Conservation (phyloP, 805 yeast species). For the Saccharomycopsis capsularis region DNA sequence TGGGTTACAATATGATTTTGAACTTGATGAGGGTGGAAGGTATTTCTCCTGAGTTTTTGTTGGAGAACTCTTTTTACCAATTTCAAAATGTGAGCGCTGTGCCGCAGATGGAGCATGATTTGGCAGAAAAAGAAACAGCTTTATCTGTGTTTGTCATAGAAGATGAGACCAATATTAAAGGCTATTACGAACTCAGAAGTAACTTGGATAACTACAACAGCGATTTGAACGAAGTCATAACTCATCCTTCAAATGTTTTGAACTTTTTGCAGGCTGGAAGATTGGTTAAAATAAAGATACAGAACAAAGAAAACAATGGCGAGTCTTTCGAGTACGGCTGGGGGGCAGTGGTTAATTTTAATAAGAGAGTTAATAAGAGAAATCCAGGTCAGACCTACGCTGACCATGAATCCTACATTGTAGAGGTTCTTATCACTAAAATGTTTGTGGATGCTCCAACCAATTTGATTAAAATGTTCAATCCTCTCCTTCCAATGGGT, state of each 20-base stretch:
- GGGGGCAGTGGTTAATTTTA: constrained; percentile 80
- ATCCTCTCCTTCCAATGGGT: constrained; percentile 78
- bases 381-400: constrained; percentile 50
- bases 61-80: constrained; percentile 89
- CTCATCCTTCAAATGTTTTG: constrained; percentile 84
- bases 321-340: constrained; percentile 76
- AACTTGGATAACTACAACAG: constrained; percentile 64
- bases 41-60: constrained; percentile 95
- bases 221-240: constrained; percentile 73
- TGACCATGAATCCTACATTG: constrained; percentile 87
- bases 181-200: constrained; percentile 73
- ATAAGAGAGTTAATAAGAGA: constrained; percentile 62
- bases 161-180: constrained; percentile 67
- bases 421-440: constrained; percentile 72
- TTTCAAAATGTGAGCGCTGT: constrained; percentile 90
- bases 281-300: constrained; percentile 61
- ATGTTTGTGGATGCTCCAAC: constrained; percentile 82
- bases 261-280: constrained; percentile 88
- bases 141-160: constrained; percentile 50
- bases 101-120: constrained; percentile 69
- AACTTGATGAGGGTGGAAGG: constrained; percentile 97
- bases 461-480: constrained; percentile 67
- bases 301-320: constrained; percentile 54
- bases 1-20: constrained; percentile 95
- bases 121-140: constrained; percentile 46